phyloP scores from a whole-genome alignment of 164 flowering plant genomes.

The Kalanchoe fedtschenkoi region DNA sequence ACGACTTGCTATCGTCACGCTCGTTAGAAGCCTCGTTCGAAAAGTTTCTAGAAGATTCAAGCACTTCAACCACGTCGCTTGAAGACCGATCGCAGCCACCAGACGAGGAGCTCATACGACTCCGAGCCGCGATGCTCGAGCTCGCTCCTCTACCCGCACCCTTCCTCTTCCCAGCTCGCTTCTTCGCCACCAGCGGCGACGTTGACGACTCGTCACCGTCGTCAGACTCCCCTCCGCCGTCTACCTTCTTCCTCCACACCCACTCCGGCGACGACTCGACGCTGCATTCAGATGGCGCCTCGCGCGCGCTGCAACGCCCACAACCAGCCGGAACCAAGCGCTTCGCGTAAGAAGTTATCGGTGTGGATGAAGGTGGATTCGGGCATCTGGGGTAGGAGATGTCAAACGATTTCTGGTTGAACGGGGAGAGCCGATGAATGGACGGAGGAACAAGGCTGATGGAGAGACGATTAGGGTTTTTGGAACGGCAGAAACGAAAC shows the following conservation, averaged over 20 bases:
- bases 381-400: slow-evolving; percentile 10
- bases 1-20: no score
- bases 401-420: slow-evolving; percentile 15
- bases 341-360: slow-evolving; percentile 12
- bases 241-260: slow-evolving; percentile 13
- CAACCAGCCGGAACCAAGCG: slow-evolving; percentile 14
- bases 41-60: slow-evolving; percentile 11
- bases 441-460: slow-evolving; percentile 13
- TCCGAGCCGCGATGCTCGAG: neutral
- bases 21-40: slow-evolving; percentile 11
- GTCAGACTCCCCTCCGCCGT: neutral
- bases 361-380: slow-evolving; percentile 13
- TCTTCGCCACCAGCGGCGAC: neutral
- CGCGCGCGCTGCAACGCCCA: slow-evolving; percentile 5
- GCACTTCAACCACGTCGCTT: slow-evolving; percentile 13
- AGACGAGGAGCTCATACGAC: slow-evolving; percentile 8
- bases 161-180: slow-evolving; percentile 5
- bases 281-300: neutral
- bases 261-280: slow-evolving; percentile 11
- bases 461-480: slow-evolving; percentile 15
- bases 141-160: neutral
- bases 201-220: neutral
- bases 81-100: slow-evolving; percentile 11
- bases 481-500: slow-evolving; percentile 30
- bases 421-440: slow-evolving; percentile 12